Conservation (phyloP, 2,329 filamentous ascomycete species). For the Neopestalotiopsis clavispora region DNA sequence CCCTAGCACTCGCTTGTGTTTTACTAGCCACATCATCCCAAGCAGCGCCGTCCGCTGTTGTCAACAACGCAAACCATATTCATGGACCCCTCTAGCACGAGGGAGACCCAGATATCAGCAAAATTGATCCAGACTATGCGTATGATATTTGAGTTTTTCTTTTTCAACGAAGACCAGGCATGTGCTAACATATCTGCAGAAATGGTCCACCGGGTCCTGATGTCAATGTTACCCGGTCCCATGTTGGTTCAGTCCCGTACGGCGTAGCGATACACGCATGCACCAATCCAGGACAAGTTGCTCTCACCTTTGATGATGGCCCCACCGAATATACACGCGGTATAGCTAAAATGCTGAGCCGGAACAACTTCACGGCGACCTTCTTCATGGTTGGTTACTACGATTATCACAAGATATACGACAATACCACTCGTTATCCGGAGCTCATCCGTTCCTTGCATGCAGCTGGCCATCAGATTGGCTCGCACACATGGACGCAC, state of each 20-base stretch:
- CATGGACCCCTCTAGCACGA: not conserved
- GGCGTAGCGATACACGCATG: constrained; percentile 40
- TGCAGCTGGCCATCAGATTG: constrained; percentile 50
- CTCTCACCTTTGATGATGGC: constrained; percentile 44
- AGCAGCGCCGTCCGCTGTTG: not conserved
- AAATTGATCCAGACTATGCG: not conserved
- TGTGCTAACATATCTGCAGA: not conserved
- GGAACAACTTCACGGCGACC: constrained; percentile 37
- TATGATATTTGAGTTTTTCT: not conserved
- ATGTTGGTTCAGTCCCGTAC: constrained; percentile 33
- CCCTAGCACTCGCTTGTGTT: not conserved
- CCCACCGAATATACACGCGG: constrained; percentile 39
- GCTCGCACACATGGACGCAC: constrained; percentile 53
- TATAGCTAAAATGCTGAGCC: constrained; percentile 41
- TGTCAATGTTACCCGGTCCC: not conserved
- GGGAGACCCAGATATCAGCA: not conserved
- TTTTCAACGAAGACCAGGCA: not conserved
- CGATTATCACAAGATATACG: constrained; percentile 41
- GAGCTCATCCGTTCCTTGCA: constrained; percentile 49
- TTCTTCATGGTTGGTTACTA: constrained; percentile 40
- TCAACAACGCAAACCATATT: not conserved
- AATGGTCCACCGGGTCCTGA: constrained; percentile 8
- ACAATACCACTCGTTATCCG: constrained; percentile 46
- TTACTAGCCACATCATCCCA: not conserved
- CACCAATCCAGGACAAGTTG: constrained; percentile 34